Percentiles rank a stretch among this genome's conserved stretches.
Evolutionary conservation across 164 flowering plant species (phyloP).

Genomic region (Echeveria elegans): DNA sequence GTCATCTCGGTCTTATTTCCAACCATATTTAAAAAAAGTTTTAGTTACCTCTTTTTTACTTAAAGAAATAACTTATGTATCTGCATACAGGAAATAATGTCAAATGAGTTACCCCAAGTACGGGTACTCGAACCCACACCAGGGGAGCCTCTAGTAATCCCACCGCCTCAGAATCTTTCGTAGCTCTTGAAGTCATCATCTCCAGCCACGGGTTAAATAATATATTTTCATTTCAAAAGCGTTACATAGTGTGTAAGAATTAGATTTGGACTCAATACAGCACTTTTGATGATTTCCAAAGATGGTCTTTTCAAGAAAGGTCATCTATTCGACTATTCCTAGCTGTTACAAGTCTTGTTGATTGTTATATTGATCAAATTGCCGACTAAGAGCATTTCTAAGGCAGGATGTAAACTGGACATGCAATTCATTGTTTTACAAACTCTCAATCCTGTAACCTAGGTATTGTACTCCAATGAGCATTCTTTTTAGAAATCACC

Average conservation of each 20-base stretch:
- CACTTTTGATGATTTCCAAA: too few relatives aligned
- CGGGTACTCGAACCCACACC: slow-evolving; percentile 61
- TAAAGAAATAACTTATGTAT: neutral
- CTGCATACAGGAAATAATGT: slow-evolving; percentile 51
- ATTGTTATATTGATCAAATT: too few relatives aligned
- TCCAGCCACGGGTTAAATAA: neutral
- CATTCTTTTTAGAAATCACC: too few relatives aligned
- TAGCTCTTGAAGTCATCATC: too few relatives aligned
- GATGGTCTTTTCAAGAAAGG: too few relatives aligned
- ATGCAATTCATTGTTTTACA: too few relatives aligned
- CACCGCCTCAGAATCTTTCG: slow-evolving; percentile 15
- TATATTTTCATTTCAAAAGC: neutral
- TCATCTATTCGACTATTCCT: too few relatives aligned
- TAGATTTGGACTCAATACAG: neutral
- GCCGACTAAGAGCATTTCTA: too few relatives aligned
- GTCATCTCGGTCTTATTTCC: neutral
- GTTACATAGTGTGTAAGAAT: neutral
- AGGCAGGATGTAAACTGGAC: too few relatives aligned
- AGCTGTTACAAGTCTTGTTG: too few relatives aligned
- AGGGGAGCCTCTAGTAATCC: slow-evolving; percentile 63
- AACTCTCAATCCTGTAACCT: too few relatives aligned
- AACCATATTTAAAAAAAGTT: neutral
- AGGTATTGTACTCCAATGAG: too few relatives aligned
- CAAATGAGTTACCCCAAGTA: slow-evolving; percentile 56
- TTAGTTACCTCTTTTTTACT: slow-evolving; percentile 13